Conservation (phyloP, 2,329 filamentous ascomycete genomes). For the Amphichorda felina region DNA sequence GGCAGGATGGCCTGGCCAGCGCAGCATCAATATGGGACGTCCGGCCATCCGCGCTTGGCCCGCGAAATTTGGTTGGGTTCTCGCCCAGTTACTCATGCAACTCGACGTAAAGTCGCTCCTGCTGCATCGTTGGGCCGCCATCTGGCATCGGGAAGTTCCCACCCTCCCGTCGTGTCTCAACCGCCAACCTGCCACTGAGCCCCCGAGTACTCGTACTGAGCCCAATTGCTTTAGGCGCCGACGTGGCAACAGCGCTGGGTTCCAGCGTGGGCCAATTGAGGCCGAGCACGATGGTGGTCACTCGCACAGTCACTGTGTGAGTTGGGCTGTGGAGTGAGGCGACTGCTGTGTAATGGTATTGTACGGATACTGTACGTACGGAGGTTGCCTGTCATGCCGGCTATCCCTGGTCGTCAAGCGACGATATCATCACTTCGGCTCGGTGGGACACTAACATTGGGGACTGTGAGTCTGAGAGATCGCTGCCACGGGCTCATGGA, state of each 20-base stretch:
- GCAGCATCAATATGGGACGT: too few species aligned
- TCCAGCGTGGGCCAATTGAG: conserved; percentile 1
- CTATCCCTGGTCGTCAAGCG: not conserved
- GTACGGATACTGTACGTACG: too few species aligned
- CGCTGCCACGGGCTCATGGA: not conserved
- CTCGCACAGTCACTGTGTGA: not conserved
- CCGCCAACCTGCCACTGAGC: not conserved
- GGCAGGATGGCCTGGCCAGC: too few species aligned
- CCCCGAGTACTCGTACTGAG: not conserved
- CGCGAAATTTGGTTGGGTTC: not conserved
- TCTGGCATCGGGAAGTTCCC: not conserved
- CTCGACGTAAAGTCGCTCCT: not conserved
- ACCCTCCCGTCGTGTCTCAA: not conserved
- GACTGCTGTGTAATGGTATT: too few species aligned
- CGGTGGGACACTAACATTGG: not conserved
- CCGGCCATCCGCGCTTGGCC: not conserved
- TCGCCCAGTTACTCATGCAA: not conserved
- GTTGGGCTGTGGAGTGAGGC: not conserved
- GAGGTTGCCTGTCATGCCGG: too few species aligned
- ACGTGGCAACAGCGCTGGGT: conserved; percentile 1
- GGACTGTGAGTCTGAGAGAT: not conserved
- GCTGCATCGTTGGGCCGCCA: not conserved
- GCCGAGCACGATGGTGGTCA: conserved; percentile 1
- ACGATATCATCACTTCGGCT: not conserved
- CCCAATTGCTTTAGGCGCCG: not conserved